Evolutionary conservation across 2,329 filamentous ascomycete genomes (phyloP).

Genomic region (Neonectria hederae): DNA sequence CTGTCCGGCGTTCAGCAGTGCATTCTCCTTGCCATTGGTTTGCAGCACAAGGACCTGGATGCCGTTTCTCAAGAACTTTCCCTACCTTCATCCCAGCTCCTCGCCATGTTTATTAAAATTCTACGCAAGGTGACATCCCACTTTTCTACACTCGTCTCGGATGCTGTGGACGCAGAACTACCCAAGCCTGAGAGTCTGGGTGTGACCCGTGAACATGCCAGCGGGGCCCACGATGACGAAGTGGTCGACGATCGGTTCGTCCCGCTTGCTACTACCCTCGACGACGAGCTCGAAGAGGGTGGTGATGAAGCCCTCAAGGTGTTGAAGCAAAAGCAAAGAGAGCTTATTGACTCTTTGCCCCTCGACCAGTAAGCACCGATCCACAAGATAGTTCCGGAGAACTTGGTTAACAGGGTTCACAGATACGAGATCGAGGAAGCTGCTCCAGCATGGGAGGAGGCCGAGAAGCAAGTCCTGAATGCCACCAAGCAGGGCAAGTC

Average conservation of each 20-base stretch:
- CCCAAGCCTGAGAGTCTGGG: conserved; percentile 66
- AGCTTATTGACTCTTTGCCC: conserved; percentile 89
- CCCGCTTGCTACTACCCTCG: conserved; percentile 75
- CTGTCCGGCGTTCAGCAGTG: conserved; percentile 86
- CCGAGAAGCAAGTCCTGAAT: conserved; percentile 77
- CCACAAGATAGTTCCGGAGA: background rate
- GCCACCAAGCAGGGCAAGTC: conserved; percentile 64
- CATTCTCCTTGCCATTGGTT: conserved; percentile 87
- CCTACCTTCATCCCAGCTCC: conserved; percentile 78
- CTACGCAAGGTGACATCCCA: conserved; percentile 85
- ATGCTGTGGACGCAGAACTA: conserved; percentile 74
- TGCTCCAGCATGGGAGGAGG: conserved; percentile 70
- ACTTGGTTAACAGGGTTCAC: conserved; percentile 10
- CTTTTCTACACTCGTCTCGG: conserved; percentile 79
- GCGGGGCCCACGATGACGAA: conserved; percentile 75
- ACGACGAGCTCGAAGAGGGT: conserved; percentile 86
- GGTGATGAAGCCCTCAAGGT: conserved; percentile 78
- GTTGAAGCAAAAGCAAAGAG: conserved; percentile 81
- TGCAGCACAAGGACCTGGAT: conserved; percentile 90
- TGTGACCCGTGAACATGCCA: conserved; percentile 67
- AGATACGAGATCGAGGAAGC: conserved; percentile 74
- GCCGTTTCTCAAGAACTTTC: conserved; percentile 80
- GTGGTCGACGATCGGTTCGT: conserved; percentile 71
- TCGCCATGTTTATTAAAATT: conserved; percentile 98
- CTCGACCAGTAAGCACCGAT: conserved; percentile 69